A percentile compares a stretch with the other conserved stretches of the same genome.
Evolutionary conservation across 2,329 filamentous ascomycete species (phyloP).

Genomic region (Neofusicoccum parvum): DNA sequence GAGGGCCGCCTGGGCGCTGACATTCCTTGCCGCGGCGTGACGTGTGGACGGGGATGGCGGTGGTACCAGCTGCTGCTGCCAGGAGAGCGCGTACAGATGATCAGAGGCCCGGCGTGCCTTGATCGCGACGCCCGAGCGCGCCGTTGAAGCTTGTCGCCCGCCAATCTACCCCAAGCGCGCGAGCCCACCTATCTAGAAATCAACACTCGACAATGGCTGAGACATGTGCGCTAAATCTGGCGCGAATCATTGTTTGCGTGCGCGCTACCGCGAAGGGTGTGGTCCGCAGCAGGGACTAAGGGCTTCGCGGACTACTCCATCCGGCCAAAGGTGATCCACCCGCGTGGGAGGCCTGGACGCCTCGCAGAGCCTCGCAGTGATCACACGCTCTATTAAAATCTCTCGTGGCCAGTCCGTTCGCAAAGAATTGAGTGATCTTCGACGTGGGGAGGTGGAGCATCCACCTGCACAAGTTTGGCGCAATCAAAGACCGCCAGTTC

Average conservation of each 20-base stretch:
- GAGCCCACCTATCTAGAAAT: too few relatives aligned
- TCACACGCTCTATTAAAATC: neutral
- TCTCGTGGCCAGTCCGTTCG: neutral
- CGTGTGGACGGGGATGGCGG: neutral
- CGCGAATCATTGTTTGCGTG: neutral
- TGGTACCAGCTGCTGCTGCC: neutral
- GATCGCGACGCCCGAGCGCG: neutral
- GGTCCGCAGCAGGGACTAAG: neutral
- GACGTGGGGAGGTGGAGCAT: too few relatives aligned
- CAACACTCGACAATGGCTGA: neutral
- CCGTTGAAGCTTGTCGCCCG: slow-evolving; percentile 9
- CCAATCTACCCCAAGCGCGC: neutral
- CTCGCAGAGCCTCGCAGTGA: neutral
- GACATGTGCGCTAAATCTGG: neutral
- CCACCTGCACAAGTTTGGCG: too few relatives aligned
- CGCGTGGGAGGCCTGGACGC: slow-evolving; percentile 1
- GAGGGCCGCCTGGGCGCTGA: too few relatives aligned
- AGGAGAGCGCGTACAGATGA: neutral
- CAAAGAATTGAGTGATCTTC: too few relatives aligned
- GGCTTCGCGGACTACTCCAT: neutral
- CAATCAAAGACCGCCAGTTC: neutral
- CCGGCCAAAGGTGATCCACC: neutral
- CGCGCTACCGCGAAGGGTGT: neutral
- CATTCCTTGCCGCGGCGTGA: neutral
- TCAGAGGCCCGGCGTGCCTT: neutral